phyloP scores from a whole-genome alignment of 176 grass and related monocot species.

The Cenchrus americanus region DNA sequence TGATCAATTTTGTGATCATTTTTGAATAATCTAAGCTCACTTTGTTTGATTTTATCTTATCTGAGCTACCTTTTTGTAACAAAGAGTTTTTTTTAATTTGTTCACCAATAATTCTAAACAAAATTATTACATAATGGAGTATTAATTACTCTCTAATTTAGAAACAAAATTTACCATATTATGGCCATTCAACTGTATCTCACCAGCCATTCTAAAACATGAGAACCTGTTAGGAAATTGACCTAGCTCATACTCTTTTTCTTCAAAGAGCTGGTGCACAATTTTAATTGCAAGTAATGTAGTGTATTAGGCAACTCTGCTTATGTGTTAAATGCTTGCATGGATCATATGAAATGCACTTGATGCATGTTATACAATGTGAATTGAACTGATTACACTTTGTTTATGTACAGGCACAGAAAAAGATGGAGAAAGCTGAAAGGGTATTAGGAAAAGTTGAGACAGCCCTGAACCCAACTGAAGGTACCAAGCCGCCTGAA shows the following conservation, averaged over 20 bases:
- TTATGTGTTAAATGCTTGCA: too few species aligned
- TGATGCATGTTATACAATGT: slow-evolving; percentile 23
- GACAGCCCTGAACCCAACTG: slow-evolving; percentile 72
- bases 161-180: slow-evolving; percentile 2
- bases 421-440: slow-evolving; percentile 77
- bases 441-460: slow-evolving; percentile 84
- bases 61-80: slow-evolving; percentile 4
- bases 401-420: slow-evolving; percentile 64
- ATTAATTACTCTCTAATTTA: background rate
- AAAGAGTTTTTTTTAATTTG: background rate
- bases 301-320: slow-evolving; percentile 1
- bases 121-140: background rate
- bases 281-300: slow-evolving; percentile 31
- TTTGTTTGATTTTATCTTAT: slow-evolving; percentile 27
- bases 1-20: slow-evolving; percentile 37
- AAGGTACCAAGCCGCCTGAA: slow-evolving; percentile 53
- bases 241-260: slow-evolving; percentile 27
- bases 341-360: slow-evolving; percentile 15
- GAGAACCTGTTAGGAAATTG: background rate
- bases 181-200: background rate
- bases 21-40: slow-evolving; percentile 26
- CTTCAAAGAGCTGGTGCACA: background rate
- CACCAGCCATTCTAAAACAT: background rate
- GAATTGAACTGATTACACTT: slow-evolving; percentile 16
- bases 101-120: slow-evolving; percentile 20